Base-by-base conservation (phyloP, 176 grass and related monocot species). In the Chloris gayana region DNA sequence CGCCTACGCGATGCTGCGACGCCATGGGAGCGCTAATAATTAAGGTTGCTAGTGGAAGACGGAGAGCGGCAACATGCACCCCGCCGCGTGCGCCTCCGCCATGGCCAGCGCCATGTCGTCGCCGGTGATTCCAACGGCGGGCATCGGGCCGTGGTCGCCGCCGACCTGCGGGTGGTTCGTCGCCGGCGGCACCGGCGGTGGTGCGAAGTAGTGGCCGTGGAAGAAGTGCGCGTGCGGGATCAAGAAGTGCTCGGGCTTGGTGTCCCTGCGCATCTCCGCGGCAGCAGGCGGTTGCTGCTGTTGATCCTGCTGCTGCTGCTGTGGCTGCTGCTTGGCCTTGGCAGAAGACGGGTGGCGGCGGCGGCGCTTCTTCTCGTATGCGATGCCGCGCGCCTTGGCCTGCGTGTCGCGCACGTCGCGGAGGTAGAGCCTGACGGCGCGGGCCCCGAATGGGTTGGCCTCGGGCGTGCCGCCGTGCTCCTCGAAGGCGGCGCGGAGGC, bases 401-500 rank as follows among this genome's bases (percentile, higher is more conserved):
- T 89, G 87, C 57, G 13, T 67, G 65, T 89, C 87, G 4, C 86
- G 69, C 53, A 93, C 78, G 6, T 93, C 91, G 15, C 91, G 77
- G 77, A 93, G 87, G 64, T 87, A 93, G 5, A 93, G 91, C 27
- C 91, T 39, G 14, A 93, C 91, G 45, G 91, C 87, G 35, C 91
- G 91, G 4, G 85, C 84, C 15, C 81, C 91, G 38, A 93, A 93
- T 2, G 91, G 91, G 74, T 93, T 93, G 69, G 81, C 81, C 37
- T 90, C 91, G 17, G 78, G 87, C 41, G 6, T 31, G 2, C 91
- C 91, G 9, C 91, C 91, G 73, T 93, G 82, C 85, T 93, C 91
- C 87, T 93, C 91, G 73, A 90, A 93, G 31, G 91, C 91, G 73
- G 91, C 91, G 29, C 91, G 91, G 35, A 93, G 91, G 38, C 91